A percentile compares a stretch with the other conserved stretches of the same genome.
phyloP scores from a whole-genome alignment of 2,329 filamentous ascomycete species.

The Penicillium sp. region DNA sequence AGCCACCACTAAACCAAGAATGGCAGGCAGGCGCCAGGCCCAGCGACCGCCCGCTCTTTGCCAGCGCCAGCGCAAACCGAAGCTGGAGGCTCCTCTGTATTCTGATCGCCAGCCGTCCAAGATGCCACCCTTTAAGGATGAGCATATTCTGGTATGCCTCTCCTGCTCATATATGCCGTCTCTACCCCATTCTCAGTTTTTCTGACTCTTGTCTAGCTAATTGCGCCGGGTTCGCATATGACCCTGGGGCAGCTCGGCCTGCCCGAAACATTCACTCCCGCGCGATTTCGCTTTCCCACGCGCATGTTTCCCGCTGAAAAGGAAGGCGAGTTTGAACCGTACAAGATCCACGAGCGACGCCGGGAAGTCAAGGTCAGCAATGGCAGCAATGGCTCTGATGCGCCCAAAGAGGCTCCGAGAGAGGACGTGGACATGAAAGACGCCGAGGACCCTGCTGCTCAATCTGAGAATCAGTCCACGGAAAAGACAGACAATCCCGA shows the following conservation, averaged over 20 bases:
- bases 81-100: constrained; percentile 20
- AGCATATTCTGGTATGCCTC: constrained; percentile 49
- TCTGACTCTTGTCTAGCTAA: constrained; percentile 38
- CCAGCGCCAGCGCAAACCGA: constrained; percentile 17
- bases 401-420: constrained; percentile 36
- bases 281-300: constrained; percentile 80
- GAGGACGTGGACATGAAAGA: constrained; percentile 49
- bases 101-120: constrained; percentile 23
- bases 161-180: background rate
- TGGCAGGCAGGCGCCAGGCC: constrained; percentile 5
- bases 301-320: constrained; percentile 86
- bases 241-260: constrained; percentile 89
- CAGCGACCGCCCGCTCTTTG: too few species aligned
- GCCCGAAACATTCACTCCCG: constrained; percentile 84
- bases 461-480: constrained; percentile 1
- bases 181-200: background rate
- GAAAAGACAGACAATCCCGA: constrained; percentile 25
- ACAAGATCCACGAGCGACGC: constrained; percentile 64
- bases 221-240: constrained; percentile 72
- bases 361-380: constrained; percentile 30
- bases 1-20: constrained; percentile 24
- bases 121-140: constrained; percentile 54
- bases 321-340: constrained; percentile 74
- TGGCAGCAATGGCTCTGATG: constrained; percentile 30
- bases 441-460: constrained; percentile 29